These are phyloP conservation scores for Phytophthora quininea DNA, from an alignment of 352 stramenopile genomes.

Conservation along the genomic window DNA sequence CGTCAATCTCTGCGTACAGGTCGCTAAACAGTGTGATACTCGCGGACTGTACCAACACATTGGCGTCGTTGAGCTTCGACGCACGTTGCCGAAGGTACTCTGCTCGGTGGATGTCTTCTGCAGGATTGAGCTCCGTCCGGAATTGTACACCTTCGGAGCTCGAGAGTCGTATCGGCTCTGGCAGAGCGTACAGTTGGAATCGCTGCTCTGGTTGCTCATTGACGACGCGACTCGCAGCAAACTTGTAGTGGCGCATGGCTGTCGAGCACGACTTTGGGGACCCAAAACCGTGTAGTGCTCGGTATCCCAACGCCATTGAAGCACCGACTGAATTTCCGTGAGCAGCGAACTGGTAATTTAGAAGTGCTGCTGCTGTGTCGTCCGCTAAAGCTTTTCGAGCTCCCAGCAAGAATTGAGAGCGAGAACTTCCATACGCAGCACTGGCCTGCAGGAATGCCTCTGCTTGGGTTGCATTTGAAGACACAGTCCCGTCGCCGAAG, in stretches of 20 bases:
- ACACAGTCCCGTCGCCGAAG: conserved; percentile 14
- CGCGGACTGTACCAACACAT: conserved; percentile 53
- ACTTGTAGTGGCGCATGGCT: conserved; percentile 79
- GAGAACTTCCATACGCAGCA: conserved; percentile 31
- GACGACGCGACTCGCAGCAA: conserved; percentile 62
- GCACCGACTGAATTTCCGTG: conserved; percentile 43
- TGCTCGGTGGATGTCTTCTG: conserved; percentile 46
- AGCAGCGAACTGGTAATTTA: conserved; percentile 73
- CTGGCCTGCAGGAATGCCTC: conserved; percentile 48
- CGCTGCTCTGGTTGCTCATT: conserved; percentile 22
- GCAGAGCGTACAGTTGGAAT: conserved; percentile 40
- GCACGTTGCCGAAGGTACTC: conserved; percentile 61
- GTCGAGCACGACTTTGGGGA: conserved; percentile 55
- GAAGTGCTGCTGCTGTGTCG: conserved; percentile 20
- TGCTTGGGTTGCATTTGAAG: conserved; percentile 26
- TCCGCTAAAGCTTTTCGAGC: conserved; percentile 25
- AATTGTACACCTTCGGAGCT: conserved; percentile 40
- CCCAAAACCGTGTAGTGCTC: conserved; percentile 57
- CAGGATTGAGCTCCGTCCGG: conserved; percentile 16
- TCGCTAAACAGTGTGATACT: conserved; percentile 69
- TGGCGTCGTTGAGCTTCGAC: conserved; percentile 23
- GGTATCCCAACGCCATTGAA: conserved; percentile 77
- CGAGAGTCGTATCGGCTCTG: conserved; percentile 35
- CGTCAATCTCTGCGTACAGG: conserved; percentile 27
- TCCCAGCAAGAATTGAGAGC: conserved; percentile 58